Evolutionary conservation across 805 yeast species (phyloP).

Genomic region (Brettanomyces naardenensis): DNA sequence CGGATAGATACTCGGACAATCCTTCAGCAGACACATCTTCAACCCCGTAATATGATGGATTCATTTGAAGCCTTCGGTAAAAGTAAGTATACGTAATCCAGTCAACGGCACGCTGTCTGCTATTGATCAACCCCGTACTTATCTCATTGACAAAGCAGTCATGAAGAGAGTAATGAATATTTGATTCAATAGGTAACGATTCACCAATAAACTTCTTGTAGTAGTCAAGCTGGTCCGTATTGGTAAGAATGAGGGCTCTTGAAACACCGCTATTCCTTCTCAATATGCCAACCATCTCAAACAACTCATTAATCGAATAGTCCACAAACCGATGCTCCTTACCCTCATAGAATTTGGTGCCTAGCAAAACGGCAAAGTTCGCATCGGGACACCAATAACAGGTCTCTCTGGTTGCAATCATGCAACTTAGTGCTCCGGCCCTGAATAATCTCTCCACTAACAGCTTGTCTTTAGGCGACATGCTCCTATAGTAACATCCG

Average conservation of each 20-base stretch:
- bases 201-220: conserved; percentile 65
- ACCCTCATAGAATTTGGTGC: conserved; percentile 69
- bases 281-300: conserved; percentile 56
- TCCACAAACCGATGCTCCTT: conserved; percentile 63
- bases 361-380: conserved; percentile 50
- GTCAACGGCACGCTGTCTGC: conserved; percentile 81
- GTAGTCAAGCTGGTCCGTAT: conserved; percentile 45
- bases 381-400: conserved; percentile 44
- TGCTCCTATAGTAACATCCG: conserved; percentile 52
- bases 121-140: conserved; percentile 50
- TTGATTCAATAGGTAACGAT: conserved; percentile 81
- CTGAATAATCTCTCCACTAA: conserved; percentile 46
- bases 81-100: conserved; percentile 83
- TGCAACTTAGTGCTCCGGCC: conserved; percentile 41
- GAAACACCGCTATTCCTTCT: conserved; percentile 25
- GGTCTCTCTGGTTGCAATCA: conserved; percentile 59
- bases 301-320: conserved; percentile 54
- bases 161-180: conserved; percentile 44
- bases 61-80: conserved; percentile 69
- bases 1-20: conserved; percentile 76
- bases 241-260: conserved; percentile 49
- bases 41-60: conserved; percentile 88
- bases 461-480: conserved; percentile 47
- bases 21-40: conserved; percentile 56
- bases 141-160: conserved; percentile 72